Conservation (phyloP, 1,284 basidiomycete species). For the Malassezia brasiliensis region DNA sequence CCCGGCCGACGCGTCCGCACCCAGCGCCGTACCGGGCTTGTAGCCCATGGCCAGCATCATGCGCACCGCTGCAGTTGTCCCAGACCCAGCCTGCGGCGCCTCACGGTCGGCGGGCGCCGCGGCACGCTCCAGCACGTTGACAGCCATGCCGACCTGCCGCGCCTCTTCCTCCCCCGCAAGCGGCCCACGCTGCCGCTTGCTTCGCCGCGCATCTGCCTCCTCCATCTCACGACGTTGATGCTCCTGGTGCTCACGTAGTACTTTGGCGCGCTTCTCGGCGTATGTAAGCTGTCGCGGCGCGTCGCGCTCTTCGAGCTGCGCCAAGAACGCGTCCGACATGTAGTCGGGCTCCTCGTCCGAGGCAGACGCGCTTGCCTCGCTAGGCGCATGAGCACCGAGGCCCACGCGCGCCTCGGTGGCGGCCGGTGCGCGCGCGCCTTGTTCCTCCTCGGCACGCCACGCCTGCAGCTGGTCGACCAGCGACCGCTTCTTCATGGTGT, state of each 20-base stretch:
- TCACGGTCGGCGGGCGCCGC: neutral
- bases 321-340: slow-evolving; percentile 13
- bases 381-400: neutral
- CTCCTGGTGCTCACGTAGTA: neutral
- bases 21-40: slow-evolving; percentile 20
- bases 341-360: slow-evolving; percentile 8
- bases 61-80: slow-evolving; percentile 18
- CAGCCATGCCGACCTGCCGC: slow-evolving; percentile 1
- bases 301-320: slow-evolving; percentile 1
- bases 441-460: neutral
- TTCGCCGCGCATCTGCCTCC: slow-evolving; percentile 6
- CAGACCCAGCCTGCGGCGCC: slow-evolving; percentile 3
- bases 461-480: slow-evolving; percentile 13
- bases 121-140: slow-evolving; percentile 1
- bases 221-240: slow-evolving; percentile 5
- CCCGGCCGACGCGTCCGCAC: neutral
- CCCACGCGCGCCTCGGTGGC: neutral
- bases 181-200: slow-evolving; percentile 3
- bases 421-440: neutral
- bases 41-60: slow-evolving; percentile 40
- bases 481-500: slow-evolving; percentile 5
- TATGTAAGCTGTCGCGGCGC: slow-evolving; percentile 8
- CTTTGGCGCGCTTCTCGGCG: slow-evolving; percentile 1
- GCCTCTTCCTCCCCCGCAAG: slow-evolving; percentile 10
- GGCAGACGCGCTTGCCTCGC: neutral